Conservation (phyloP, 495 filamentous ascomycete genomes). For the Trichodelitschia bisporula region DNA sequence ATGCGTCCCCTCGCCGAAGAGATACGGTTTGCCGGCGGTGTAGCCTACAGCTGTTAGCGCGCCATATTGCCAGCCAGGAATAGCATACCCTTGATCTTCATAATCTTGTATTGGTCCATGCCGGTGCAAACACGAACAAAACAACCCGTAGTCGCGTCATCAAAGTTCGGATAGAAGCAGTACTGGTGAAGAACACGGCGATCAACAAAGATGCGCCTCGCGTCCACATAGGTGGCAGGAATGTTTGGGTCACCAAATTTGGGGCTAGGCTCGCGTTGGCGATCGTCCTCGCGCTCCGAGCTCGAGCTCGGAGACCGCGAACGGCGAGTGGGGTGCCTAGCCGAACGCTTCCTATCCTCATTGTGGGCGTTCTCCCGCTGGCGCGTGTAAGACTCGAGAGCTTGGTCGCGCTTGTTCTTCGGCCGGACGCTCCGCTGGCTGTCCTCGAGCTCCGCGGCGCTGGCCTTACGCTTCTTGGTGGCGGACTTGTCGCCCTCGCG, state of each 20-base stretch:
- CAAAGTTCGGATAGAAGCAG: slow-evolving; percentile 79
- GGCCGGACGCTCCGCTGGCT: slow-evolving; percentile 50
- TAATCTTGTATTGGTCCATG: slow-evolving; percentile 57
- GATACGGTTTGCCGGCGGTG: slow-evolving; percentile 52
- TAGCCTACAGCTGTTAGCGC: too few species aligned
- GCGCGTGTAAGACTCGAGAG: slow-evolving; percentile 58
- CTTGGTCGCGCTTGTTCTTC: slow-evolving; percentile 24
- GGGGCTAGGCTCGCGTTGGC: too few species aligned
- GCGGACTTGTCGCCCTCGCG: slow-evolving; percentile 27
- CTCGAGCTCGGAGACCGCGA: too few species aligned
- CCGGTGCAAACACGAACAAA: slow-evolving; percentile 65
- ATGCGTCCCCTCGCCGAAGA: slow-evolving; percentile 41
- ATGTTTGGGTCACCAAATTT: too few species aligned
- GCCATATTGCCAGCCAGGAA: too few species aligned
- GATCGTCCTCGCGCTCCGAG: slow-evolving; percentile 59
- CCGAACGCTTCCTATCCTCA: too few species aligned
- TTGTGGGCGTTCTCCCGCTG: too few species aligned
- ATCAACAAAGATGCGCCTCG: slow-evolving; percentile 18
- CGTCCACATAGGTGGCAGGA: too few species aligned
- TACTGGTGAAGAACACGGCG: too few species aligned
- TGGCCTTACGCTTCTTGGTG: slow-evolving; percentile 58
- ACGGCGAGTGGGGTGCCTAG: too few species aligned
- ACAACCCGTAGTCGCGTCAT: slow-evolving; percentile 50
- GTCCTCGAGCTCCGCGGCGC: slow-evolving; percentile 45
- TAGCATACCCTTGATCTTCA: slow-evolving; percentile 70